phyloP scores from a whole-genome alignment of 192 early-diverging fungal species.

The Coemansia sp. region DNA sequence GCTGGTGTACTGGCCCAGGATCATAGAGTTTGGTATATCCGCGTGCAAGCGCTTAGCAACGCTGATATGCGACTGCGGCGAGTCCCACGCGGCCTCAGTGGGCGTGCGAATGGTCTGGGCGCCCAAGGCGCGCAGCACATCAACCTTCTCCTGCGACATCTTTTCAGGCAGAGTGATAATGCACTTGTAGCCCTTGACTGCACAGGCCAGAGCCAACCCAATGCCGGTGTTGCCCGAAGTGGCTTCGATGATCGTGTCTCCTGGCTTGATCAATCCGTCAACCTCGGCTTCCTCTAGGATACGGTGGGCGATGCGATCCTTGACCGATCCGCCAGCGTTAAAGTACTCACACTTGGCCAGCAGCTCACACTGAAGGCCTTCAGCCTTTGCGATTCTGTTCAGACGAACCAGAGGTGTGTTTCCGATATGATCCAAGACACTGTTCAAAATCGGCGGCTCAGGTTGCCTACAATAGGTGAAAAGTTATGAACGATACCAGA shows the following conservation, averaged over 20 bases:
- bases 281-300: conserved; percentile 96
- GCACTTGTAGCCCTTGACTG: conserved; percentile 98
- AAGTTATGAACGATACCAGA: not conserved
- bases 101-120: conserved; percentile 99
- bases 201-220: conserved; percentile 93
- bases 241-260: conserved; percentile 95
- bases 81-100: conserved; percentile 98
- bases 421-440: conserved; percentile 93
- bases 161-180: conserved; percentile 99
- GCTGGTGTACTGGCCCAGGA: conserved; percentile 97
- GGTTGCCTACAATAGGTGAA: conserved; percentile 47
- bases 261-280: conserved; percentile 87
- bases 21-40: conserved; percentile 95
- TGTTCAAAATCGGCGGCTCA: conserved; percentile 81
- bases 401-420: conserved; percentile 94
- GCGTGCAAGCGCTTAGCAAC: conserved; percentile 91
- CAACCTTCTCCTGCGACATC: conserved; percentile 99
- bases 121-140: conserved; percentile 95
- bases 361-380: conserved; percentile 94
- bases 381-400: conserved; percentile 80
- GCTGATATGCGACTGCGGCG: conserved; percentile 98
- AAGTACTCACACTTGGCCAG: conserved; percentile 99
- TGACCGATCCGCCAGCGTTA: conserved; percentile 98
- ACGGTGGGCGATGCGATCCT: conserved; percentile 96
- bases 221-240: conserved; percentile 99